Percentiles rank a stretch among this genome's conserved stretches.
These are phyloP conservation scores for Didymellaceae sp. DNA, from an alignment of 2,329 filamentous ascomycete genomes.

Conservation along the genomic window DNA sequence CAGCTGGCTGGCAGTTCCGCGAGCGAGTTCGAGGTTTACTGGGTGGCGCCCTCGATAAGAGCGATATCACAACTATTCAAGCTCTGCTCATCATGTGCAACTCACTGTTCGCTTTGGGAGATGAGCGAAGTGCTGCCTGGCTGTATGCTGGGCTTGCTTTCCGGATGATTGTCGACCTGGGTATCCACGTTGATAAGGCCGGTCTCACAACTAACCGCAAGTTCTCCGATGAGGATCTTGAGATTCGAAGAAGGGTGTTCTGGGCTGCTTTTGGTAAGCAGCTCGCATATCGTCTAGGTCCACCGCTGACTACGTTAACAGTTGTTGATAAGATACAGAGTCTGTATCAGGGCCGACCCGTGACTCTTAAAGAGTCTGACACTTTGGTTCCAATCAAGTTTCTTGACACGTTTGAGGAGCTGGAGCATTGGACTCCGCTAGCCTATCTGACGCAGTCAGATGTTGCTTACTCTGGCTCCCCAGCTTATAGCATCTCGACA, in stretches of 20 bases:
- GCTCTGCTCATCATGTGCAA: slow-evolving; percentile 61
- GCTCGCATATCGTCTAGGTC: background rate
- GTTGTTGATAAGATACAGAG: slow-evolving; percentile 61
- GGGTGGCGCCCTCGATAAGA: slow-evolving; percentile 54
- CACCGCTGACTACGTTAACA: slow-evolving; percentile 14
- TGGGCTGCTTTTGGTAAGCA: slow-evolving; percentile 53
- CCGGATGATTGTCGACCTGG: slow-evolving; percentile 62
- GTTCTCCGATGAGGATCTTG: slow-evolving; percentile 55
- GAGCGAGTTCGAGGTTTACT: slow-evolving; percentile 57
- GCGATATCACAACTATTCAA: slow-evolving; percentile 62
- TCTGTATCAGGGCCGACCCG: slow-evolving; percentile 62
- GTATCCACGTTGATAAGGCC: slow-evolving; percentile 57
- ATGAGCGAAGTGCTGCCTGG: slow-evolving; percentile 62
- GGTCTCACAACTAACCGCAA: slow-evolving; percentile 38
- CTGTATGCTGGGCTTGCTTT: slow-evolving; percentile 65
- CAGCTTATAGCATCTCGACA: slow-evolving; percentile 54
- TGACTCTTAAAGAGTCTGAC: slow-evolving; percentile 56
- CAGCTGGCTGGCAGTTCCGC: slow-evolving; percentile 58
- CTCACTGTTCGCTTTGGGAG: slow-evolving; percentile 58
- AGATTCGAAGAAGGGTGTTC: slow-evolving; percentile 54
- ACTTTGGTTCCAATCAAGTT: slow-evolving; percentile 57
- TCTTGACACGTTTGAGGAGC: slow-evolving; percentile 60
- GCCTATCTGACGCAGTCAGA: slow-evolving; percentile 37
- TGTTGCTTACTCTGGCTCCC: slow-evolving; percentile 43
- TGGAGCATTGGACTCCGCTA: slow-evolving; percentile 60